Conservation (phyloP, 225 moss, liverwort and hornwort species). For the Pseudoscleropodium purum region DNA sequence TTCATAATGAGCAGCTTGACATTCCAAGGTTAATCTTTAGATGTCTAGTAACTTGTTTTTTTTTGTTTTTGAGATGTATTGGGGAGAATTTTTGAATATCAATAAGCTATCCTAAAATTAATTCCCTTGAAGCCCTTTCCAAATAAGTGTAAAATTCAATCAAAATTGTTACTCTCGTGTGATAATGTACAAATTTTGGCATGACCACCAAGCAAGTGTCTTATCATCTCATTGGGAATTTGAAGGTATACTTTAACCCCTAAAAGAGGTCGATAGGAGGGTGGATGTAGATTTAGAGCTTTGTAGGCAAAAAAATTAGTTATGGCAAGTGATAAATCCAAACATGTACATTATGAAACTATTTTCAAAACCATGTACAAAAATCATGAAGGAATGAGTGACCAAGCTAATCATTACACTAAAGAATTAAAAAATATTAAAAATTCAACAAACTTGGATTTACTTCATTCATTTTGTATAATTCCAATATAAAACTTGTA, state of each 20-base stretch:
- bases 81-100: too few relatives aligned
- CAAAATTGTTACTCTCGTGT: fast-evolving
- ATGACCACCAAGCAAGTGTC: fast-evolving
- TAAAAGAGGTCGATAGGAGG: fast-evolving
- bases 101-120: too few relatives aligned
- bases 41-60: not conserved
- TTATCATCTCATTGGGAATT: not conserved
- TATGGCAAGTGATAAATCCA: not conserved
- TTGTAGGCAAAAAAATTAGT: not conserved
- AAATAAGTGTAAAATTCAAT: not conserved
- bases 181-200: not conserved
- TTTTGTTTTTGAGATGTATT: fast-evolving
- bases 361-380: not conserved
- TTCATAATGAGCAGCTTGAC: fast-evolving
- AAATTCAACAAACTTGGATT: not conserved
- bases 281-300: fast-evolving
- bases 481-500: too few relatives aligned
- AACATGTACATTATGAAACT: fast-evolving
- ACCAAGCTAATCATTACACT: not conserved
- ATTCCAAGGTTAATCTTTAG: fast-evolving
- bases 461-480: too few relatives aligned
- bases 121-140: not conserved
- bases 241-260: not conserved
- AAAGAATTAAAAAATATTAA: not conserved
- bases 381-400: not conserved